Evolutionary conservation across 768 basidiomycete species (phyloP), one percentile per base, ranked within the genome.

Genomic region (Neoboletus magnificus): DNA sequence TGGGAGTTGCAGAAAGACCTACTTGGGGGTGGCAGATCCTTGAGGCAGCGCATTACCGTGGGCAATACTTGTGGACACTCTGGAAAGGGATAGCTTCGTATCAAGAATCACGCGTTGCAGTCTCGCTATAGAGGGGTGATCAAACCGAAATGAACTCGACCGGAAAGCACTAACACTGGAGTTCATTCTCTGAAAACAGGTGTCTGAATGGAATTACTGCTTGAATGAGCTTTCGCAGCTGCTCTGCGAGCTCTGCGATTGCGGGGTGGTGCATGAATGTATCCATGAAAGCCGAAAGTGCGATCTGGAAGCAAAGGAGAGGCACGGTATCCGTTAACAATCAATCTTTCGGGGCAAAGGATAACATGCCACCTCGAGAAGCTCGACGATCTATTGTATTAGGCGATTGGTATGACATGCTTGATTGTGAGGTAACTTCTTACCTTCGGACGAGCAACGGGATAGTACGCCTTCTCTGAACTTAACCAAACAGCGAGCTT

Each of bases 381-480:
- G 70, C 35, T 72, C 74, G 32, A 83, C 51, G 48, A 84, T 83
- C 82, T 84, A 27, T 50, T 20, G n/a, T n/a, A 42, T 33, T 29
- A 22, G 40, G 48, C 11, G 27, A 43, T 59, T 30, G 54, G 54
- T 27, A 30, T 40, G 18, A 47, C 32, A 50, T 62, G 23, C 57
- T 48, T 33, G 18, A 12, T 20, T 15, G 29, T 27, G 54, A 37
- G 5, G 6, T n/a, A n/a, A 25, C 40, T 9, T 62, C 71, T 56
- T 55, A 82, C 83, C 69, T 79, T 76, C 43, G 74, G 76, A 35
- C 80, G 76, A 41, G 81, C 83, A 32, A 57, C 71, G 1, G 65
- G 45, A 62, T 85, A 85, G 60, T 84, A 84, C 1, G 82, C 83
- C 58, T 76, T 77, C 40, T 74, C 71, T 48, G 77, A 76, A 25